These are phyloP conservation scores for Eucalyptus caleyi DNA, from an alignment of 345 rosid species.

Conservation along the genomic window DNA sequence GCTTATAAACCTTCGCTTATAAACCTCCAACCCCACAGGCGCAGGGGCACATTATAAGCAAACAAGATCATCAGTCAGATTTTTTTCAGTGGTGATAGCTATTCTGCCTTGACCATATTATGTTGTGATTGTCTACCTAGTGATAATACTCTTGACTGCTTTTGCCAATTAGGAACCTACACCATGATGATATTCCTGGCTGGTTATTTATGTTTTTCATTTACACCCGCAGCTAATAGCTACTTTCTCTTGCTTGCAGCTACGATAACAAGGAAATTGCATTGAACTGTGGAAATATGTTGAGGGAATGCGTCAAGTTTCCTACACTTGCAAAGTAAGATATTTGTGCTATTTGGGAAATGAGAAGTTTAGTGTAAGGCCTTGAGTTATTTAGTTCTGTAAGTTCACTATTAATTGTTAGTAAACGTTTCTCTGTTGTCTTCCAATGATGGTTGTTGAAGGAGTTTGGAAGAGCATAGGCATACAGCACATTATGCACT, in stretches of 20 bases:
- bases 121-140: neutral
- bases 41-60: neutral
- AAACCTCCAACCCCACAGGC: neutral
- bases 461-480: neutral
- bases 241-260: conserved; percentile 29
- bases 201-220: neutral
- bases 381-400: neutral
- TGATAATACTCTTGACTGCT: neutral
- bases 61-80: neutral
- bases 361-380: neutral
- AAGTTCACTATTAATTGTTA: neutral
- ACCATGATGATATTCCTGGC: neutral
- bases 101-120: neutral
- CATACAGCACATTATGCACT: neutral
- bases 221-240: neutral
- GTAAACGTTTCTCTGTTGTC: neutral
- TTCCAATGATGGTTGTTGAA: neutral
- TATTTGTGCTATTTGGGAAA: neutral
- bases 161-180: neutral
- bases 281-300: conserved; percentile 77
- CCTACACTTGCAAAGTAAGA: conserved; percentile 89
- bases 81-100: neutral
- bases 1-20: neutral
- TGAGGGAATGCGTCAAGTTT: conserved; percentile 96
- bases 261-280: conserved; percentile 96